phyloP scores from a whole-genome alignment of 345 rosid species.

The thale cress (Arabidopsis thaliana) region DNA sequence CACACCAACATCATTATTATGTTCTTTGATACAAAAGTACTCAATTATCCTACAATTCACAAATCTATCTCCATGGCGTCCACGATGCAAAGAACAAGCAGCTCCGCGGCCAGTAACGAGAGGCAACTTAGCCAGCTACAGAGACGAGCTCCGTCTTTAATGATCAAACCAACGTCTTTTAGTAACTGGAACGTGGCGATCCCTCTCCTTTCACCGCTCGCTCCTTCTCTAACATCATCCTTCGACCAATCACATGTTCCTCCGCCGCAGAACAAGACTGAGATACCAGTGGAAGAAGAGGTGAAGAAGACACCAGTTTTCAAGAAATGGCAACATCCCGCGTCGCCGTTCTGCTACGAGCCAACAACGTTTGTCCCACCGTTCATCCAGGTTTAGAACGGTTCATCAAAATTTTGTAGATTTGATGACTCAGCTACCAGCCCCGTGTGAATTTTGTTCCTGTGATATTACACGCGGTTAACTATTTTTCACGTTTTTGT shows the following conservation, averaged over 20 bases:
- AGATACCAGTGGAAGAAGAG: conserved; percentile 38
- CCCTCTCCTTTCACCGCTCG: conserved; percentile 85
- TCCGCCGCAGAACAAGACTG: conserved; percentile 12
- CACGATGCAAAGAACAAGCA: conserved; percentile 20
- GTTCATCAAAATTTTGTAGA: neutral
- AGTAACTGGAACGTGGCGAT: conserved; percentile 70
- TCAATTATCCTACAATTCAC: neutral
- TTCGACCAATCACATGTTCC: conserved; percentile 15
- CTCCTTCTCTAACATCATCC: conserved; percentile 52
- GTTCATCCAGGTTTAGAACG: conserved; percentile 56
- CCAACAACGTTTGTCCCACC: conserved; percentile 47
- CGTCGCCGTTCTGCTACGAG: conserved; percentile 68
- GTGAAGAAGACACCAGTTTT: conserved; percentile 54
- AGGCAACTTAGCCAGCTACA: conserved; percentile 61
- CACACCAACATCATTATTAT: conserved; percentile 3
- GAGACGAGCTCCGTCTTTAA: conserved; percentile 65
- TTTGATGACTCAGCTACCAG: too few relatives aligned
- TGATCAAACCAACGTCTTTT: conserved; percentile 53
- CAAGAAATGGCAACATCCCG: conserved; percentile 93
- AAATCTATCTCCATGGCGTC: conserved; percentile 25
- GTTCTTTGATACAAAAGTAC: neutral
- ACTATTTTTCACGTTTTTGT: too few relatives aligned
- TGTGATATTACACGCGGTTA: too few relatives aligned
- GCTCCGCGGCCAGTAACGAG: neutral
- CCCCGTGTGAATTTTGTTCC: too few relatives aligned